phyloP scores from a whole-genome alignment of 2,329 filamentous ascomycete species.

The Albifimbria verrucaria region DNA sequence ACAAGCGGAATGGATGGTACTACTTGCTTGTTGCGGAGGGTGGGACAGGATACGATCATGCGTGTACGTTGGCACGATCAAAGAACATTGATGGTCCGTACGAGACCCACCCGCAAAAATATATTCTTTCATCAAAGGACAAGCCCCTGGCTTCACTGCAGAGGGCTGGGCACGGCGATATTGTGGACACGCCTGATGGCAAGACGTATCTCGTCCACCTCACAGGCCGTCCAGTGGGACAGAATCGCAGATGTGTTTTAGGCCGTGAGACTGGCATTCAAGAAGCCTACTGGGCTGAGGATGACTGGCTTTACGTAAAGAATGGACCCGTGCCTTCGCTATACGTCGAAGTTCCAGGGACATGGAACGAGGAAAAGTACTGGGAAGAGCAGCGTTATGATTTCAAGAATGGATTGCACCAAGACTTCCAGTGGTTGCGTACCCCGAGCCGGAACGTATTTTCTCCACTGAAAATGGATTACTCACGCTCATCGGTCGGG shows the following conservation, averaged over 20 bases:
- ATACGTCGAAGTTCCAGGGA: conserved; percentile 46
- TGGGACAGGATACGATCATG: conserved; percentile 59
- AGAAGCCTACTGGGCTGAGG: conserved; percentile 54
- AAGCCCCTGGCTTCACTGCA: conserved; percentile 47
- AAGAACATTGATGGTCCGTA: conserved; percentile 58
- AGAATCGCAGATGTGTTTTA: conserved; percentile 49
- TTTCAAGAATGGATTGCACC: conserved; percentile 42
- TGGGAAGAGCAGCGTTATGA: conserved; percentile 57
- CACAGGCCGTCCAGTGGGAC: conserved; percentile 46
- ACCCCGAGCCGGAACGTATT: conserved; percentile 52
- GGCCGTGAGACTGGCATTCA: conserved; percentile 57
- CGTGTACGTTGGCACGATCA: conserved; percentile 55
- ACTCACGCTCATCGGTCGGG: conserved; percentile 47
- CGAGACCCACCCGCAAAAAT: conserved; percentile 54
- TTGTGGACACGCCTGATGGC: conserved; percentile 52
- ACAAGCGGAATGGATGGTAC: conserved; percentile 56
- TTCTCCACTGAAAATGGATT: conserved; percentile 37
- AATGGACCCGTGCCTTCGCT: conserved; percentile 53
- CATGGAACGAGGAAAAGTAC: conserved; percentile 44
- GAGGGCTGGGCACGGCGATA: conserved; percentile 50
- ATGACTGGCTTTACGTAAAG: conserved; percentile 63
- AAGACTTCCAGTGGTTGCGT: conserved; percentile 56
- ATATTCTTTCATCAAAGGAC: conserved; percentile 53
- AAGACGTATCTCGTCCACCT: conserved; percentile 53
- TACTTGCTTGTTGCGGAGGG: conserved; percentile 59